Percentiles rank a stretch among this genome's conserved stretches.
phyloP scores from a whole-genome alignment of 2,329 filamentous ascomycete species.

The Coleophoma crateriformis region DNA sequence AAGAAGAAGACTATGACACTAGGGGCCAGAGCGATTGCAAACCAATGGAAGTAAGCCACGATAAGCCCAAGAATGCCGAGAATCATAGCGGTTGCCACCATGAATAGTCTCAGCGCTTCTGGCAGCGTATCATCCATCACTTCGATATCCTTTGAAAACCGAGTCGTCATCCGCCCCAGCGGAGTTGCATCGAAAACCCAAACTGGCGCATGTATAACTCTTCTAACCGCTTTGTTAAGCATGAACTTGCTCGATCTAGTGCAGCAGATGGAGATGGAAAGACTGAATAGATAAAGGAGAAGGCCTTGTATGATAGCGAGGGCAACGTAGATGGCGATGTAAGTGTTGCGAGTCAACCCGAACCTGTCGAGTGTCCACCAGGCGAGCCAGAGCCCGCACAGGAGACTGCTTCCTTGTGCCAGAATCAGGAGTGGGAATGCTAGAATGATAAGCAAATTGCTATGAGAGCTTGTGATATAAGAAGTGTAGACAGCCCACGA shows the following conservation, averaged over 20 bases:
- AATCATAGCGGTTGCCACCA: slow-evolving; percentile 78
- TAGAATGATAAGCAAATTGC: too few species aligned
- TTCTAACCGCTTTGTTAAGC: slow-evolving; percentile 72
- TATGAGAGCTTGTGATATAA: slow-evolving; percentile 58
- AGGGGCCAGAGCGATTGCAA: slow-evolving; percentile 59
- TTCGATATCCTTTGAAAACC: slow-evolving; percentile 92
- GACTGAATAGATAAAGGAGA: slow-evolving; percentile 75
- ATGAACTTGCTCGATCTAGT: slow-evolving; percentile 79
- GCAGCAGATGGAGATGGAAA: slow-evolving; percentile 70
- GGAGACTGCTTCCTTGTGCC: slow-evolving; percentile 79
- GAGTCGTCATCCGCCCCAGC: slow-evolving; percentile 89
- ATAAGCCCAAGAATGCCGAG: slow-evolving; percentile 81
- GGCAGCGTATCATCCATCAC: slow-evolving; percentile 92
- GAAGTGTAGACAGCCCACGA: slow-evolving; percentile 59
- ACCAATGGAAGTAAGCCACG: slow-evolving; percentile 89
- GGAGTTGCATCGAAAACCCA: slow-evolving; percentile 97
- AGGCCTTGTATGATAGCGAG: slow-evolving; percentile 68
- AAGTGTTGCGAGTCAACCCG: slow-evolving; percentile 57
- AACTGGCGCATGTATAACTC: slow-evolving; percentile 71
- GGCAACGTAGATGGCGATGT: slow-evolving; percentile 67
- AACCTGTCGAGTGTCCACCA: slow-evolving; percentile 87
- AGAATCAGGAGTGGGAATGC: slow-evolving; percentile 47
- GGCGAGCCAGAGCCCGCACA: slow-evolving; percentile 86
- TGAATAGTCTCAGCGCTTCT: slow-evolving; percentile 89
- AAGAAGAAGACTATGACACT: slow-evolving; percentile 75